phyloP scores from a whole-genome alignment of 768 basidiomycete species.

The Antrodiella citrinella region DNA sequence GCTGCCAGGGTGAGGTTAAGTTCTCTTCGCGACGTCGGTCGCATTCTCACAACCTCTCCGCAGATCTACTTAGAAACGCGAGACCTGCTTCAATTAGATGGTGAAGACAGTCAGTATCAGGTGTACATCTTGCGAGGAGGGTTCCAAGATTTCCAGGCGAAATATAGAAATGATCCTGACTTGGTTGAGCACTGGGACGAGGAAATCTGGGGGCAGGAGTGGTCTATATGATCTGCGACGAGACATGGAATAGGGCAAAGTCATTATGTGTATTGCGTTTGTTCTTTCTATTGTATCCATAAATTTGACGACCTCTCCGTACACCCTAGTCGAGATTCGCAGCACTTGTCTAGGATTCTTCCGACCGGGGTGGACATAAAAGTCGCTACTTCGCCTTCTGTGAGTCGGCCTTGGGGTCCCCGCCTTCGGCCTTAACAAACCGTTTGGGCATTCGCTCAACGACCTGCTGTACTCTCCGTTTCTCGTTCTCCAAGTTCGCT shows the following conservation, averaged over 20 bases:
- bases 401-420: not conserved
- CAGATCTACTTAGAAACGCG: conserved; percentile 69
- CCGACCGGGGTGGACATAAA: no score
- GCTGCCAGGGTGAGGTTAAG: conserved; percentile 53
- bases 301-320: conserved; percentile 1
- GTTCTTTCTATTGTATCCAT: not conserved
- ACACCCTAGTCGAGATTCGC: no score
- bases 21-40: not conserved
- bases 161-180: conserved; percentile 63
- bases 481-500: conserved; percentile 41
- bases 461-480: conserved; percentile 43
- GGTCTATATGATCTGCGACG: conserved; percentile 13
- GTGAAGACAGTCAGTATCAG: conserved; percentile 40
- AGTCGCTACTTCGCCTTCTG: not conserved
- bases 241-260: not conserved
- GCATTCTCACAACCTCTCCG: not conserved
- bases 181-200: conserved; percentile 76
- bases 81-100: conserved; percentile 31
- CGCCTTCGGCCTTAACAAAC: conserved; percentile 35
- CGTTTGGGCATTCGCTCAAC: conserved; percentile 56
- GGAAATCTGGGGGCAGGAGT: conserved; percentile 48
- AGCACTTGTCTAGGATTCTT: no score
- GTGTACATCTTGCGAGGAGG: conserved; percentile 65
- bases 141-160: conserved; percentile 61
- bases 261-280: not conserved